Evolutionary conservation across 1,139 yeast genomes (phyloP).

Genomic region (Kodamaea sp.): DNA sequence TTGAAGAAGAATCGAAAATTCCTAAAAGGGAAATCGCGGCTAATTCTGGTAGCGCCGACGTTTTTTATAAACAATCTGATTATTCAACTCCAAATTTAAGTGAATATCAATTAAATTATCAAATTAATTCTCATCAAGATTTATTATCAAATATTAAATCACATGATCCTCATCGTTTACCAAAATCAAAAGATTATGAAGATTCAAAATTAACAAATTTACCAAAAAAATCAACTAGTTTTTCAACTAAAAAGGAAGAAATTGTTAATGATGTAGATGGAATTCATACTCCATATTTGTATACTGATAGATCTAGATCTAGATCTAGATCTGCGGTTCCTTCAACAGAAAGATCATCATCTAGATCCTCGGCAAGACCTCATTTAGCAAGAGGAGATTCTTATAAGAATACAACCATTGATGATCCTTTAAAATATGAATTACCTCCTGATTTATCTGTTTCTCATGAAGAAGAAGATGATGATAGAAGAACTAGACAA

Average conservation of each 20-base stretch:
- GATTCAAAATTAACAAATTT: slow-evolving; percentile 3
- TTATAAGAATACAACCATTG: slow-evolving; percentile 46
- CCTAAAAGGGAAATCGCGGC: not conserved
- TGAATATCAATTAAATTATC: slow-evolving; percentile 43
- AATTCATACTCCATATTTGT: slow-evolving; percentile 46
- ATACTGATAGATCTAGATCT: slow-evolving; percentile 32
- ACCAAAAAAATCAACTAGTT: slow-evolving; percentile 2
- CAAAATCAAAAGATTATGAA: slow-evolving; percentile 14
- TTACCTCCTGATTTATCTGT: slow-evolving; percentile 39
- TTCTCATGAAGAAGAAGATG: slow-evolving; percentile 18
- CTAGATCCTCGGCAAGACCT: slow-evolving; percentile 39
- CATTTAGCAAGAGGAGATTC: slow-evolving; percentile 68
- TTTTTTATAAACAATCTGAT: slow-evolving; percentile 8
- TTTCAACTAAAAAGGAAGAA: slow-evolving; percentile 1
- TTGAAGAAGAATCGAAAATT: not conserved
- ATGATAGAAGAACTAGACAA: slow-evolving; percentile 42
- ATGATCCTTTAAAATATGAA: slow-evolving; percentile 42
- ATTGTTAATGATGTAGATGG: slow-evolving; percentile 11
- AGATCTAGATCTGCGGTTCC: slow-evolving; percentile 27
- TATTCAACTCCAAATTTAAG: slow-evolving; percentile 48
- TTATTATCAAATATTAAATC: slow-evolving; percentile 35
- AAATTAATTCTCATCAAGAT: slow-evolving; percentile 37
- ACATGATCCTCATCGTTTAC: slow-evolving; percentile 38
- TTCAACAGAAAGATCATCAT: slow-evolving; percentile 14
- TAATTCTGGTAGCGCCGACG: not conserved